These are phyloP conservation scores for Potentilla sterilis DNA, from an alignment of 306 rosid genomes.

Conservation along the genomic window DNA sequence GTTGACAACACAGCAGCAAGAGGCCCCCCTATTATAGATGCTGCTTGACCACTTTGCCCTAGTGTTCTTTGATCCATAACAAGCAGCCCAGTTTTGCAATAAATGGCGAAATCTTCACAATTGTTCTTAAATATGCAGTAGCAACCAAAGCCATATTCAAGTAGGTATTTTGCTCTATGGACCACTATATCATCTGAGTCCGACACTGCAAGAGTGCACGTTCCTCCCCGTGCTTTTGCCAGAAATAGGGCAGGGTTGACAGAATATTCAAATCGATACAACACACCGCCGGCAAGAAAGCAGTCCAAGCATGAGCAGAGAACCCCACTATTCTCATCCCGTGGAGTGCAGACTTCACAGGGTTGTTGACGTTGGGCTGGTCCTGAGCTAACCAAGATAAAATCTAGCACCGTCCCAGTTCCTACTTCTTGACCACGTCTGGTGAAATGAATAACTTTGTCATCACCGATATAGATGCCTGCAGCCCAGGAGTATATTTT, in stretches of 20 bases:
- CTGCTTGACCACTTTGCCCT: slow-evolving; percentile 89
- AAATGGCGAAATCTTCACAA: slow-evolving; percentile 91
- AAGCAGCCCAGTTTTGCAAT: slow-evolving; percentile 88
- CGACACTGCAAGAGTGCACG: slow-evolving; percentile 80
- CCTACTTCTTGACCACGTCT: slow-evolving; percentile 96
- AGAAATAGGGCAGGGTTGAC: slow-evolving; percentile 72
- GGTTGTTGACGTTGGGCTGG: slow-evolving; percentile 45
- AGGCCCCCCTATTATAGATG: slow-evolving; percentile 88
- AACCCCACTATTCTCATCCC: slow-evolving; percentile 56
- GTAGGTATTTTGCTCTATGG: slow-evolving; percentile 73
- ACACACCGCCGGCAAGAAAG: slow-evolving; percentile 79
- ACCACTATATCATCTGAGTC: slow-evolving; percentile 58
- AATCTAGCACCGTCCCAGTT: slow-evolving; percentile 82
- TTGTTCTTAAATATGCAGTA: slow-evolving; percentile 82
- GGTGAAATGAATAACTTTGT: slow-evolving; percentile 83
- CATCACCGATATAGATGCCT: slow-evolving; percentile 81
- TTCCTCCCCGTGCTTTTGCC: slow-evolving; percentile 90
- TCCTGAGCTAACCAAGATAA: slow-evolving; percentile 70
- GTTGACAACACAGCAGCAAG: slow-evolving; percentile 77
- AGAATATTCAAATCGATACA: slow-evolving; percentile 79
- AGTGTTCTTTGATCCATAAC: slow-evolving; percentile 60
- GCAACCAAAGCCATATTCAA: slow-evolving; percentile 82
- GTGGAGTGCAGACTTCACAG: slow-evolving; percentile 55
- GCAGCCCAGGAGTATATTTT: slow-evolving; percentile 13
- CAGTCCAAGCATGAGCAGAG: slow-evolving; percentile 76